These are phyloP conservation scores for Pseudonitzschia multiseries DNA, from an alignment of 108 stramenopile genomes.

Conservation along the genomic window DNA sequence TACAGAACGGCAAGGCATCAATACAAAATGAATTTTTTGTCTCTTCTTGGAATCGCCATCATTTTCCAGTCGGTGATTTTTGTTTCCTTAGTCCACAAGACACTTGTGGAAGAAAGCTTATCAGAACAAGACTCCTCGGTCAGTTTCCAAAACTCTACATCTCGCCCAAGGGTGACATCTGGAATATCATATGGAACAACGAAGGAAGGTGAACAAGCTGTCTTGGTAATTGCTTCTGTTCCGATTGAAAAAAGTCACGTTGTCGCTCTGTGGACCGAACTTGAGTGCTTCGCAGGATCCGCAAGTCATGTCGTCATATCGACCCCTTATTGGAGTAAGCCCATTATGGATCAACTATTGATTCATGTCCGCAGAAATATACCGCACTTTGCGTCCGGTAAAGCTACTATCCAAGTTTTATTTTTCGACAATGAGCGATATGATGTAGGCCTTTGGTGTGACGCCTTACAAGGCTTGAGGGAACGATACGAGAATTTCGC, in stretches of 20 bases:
- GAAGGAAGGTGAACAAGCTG: constrained; percentile 62
- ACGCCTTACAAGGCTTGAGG: constrained; percentile 24
- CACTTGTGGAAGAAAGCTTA: background rate
- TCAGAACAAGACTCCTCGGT: background rate
- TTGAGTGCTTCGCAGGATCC: constrained; percentile 32
- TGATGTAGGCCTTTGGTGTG: constrained; percentile 48
- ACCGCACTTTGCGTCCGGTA: background rate
- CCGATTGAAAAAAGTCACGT: constrained; percentile 19
- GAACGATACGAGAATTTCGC: background rate
- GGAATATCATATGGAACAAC: constrained; percentile 29
- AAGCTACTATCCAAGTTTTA: constrained; percentile 7
- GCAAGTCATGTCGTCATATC: constrained; percentile 5
- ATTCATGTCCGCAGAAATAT: background rate
- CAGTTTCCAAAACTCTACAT: background rate
- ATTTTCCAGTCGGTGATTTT: constrained; percentile 6
- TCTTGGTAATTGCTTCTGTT: constrained; percentile 34
- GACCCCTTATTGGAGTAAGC: constrained; percentile 1
- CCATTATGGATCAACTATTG: constrained; percentile 1
- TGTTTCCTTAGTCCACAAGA: background rate
- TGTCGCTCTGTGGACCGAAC: constrained; percentile 34
- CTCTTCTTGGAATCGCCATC: background rate
- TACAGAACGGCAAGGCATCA: background rate
- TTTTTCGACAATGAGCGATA: constrained; percentile 38
- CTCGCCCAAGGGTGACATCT: background rate
- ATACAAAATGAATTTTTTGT: background rate